These are phyloP conservation scores for Rhodotorula sp. DNA, from an alignment of 1,284 basidiomycete species.

Conservation along the genomic window DNA sequence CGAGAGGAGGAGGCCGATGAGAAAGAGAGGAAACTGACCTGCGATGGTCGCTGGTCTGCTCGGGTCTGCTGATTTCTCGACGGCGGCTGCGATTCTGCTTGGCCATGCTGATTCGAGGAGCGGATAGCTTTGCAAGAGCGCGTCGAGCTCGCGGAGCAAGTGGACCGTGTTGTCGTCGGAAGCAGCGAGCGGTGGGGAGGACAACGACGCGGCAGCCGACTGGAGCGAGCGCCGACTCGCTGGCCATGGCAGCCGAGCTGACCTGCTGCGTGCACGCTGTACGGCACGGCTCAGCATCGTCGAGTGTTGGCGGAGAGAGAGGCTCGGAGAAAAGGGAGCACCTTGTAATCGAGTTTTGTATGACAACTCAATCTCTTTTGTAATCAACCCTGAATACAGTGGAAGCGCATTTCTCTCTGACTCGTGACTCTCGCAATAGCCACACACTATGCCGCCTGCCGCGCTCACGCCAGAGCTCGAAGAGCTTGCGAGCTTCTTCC, in stretches of 20 bases:
- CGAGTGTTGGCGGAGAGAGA: neutral
- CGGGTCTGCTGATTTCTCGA: neutral
- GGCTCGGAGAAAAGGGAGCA: neutral
- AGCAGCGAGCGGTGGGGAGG: neutral
- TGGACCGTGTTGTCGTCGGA: neutral
- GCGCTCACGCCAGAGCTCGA: slow-evolving; percentile 23
- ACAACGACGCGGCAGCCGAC: neutral
- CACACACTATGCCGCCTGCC: slow-evolving; percentile 13
- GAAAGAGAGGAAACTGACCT: neutral
- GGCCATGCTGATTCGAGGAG: slow-evolving; percentile 24
- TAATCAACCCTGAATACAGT: neutral
- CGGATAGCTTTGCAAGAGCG: slow-evolving; percentile 13
- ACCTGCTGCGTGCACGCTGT: neutral
- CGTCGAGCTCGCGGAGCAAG: slow-evolving; percentile 9
- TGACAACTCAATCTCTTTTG: neutral
- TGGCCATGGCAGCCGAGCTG: neutral
- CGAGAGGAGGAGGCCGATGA: neutral
- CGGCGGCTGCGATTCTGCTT: slow-evolving; percentile 12
- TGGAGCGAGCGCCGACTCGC: neutral
- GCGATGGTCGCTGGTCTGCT: slow-evolving; percentile 11
- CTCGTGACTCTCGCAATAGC: neutral
- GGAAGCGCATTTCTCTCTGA: neutral
- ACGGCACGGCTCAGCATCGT: neutral
- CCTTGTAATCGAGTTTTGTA: neutral
- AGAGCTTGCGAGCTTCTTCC: slow-evolving; percentile 25